These are phyloP conservation scores for Casuarina cunninghamiana DNA, from an alignment of 306 rosid species.

Conservation along the genomic window DNA sequence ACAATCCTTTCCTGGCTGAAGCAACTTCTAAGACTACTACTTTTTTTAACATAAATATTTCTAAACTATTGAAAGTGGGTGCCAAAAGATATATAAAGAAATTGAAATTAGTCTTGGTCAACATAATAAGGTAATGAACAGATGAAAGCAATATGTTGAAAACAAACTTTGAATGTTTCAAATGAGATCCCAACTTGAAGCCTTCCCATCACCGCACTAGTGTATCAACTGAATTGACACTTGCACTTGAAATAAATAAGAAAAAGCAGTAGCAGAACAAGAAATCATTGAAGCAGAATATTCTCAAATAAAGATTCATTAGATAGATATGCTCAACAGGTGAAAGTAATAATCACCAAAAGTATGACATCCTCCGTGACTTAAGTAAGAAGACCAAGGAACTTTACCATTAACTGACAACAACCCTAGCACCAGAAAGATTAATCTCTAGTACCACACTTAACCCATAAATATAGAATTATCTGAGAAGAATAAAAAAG, in stretches of 20 bases:
- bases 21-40: not conserved
- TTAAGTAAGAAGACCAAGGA: not conserved
- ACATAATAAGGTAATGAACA: not conserved
- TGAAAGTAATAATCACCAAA: not conserved
- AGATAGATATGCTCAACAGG: not conserved
- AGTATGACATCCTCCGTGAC: not conserved
- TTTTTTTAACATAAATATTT: not conserved
- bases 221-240: not conserved
- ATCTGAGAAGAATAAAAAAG: not conserved
- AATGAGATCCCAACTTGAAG: not conserved
- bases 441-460: not conserved
- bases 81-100: not conserved
- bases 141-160: not conserved
- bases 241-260: not conserved
- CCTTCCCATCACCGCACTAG: not conserved
- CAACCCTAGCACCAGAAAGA: not conserved
- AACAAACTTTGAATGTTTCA: constrained; percentile 1
- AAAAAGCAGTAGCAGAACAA: not conserved
- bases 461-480: not conserved
- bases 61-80: not conserved
- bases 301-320: not conserved
- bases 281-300: not conserved
- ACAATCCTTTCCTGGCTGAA: not conserved
- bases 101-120: constrained; percentile 4
- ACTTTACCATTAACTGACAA: not conserved